Conservation (phyloP, 176 grass and related monocot species). For the Aegilops umbellulata region DNA sequence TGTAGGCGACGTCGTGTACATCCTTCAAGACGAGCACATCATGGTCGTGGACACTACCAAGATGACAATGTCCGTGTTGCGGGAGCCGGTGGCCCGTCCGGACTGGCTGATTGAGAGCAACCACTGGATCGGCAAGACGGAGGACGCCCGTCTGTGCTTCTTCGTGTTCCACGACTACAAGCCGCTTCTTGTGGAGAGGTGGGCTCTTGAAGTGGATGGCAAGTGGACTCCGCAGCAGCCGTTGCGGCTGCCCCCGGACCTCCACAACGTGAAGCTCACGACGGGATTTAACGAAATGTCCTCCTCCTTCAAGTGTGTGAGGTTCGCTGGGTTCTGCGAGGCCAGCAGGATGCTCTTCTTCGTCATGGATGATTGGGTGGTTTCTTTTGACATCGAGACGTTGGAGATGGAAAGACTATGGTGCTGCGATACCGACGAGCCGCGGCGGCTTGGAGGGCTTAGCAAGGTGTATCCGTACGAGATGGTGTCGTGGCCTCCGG, state of each 20-base stretch:
- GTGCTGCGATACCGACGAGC: slow-evolving; percentile 1
- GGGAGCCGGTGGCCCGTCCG: neutral
- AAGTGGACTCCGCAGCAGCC: slow-evolving; percentile 29
- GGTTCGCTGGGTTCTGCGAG: slow-evolving; percentile 31
- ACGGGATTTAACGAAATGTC: neutral
- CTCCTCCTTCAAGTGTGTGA: neutral
- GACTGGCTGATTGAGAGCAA: slow-evolving; percentile 9
- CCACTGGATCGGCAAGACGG: slow-evolving; percentile 50
- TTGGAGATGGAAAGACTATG: slow-evolving; percentile 31
- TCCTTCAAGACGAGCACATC: slow-evolving; percentile 36
- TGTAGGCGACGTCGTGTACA: slow-evolving; percentile 45
- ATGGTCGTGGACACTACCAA: slow-evolving; percentile 31
- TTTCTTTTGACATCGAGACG: slow-evolving; percentile 17
- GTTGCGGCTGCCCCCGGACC: slow-evolving; percentile 8
- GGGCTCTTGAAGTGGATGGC: slow-evolving; percentile 23
- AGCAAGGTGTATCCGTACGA: slow-evolving; percentile 18
- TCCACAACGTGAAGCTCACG: slow-evolving; percentile 24
- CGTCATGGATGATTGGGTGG: slow-evolving; percentile 25
- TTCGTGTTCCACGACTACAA: slow-evolving; percentile 21
- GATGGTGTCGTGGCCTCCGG: slow-evolving; percentile 31
- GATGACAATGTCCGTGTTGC: slow-evolving; percentile 43
- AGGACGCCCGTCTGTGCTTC: slow-evolving; percentile 42
- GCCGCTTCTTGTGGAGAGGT: slow-evolving; percentile 16
- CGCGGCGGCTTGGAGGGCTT: neutral
- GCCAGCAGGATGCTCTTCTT: slow-evolving; percentile 22